Percentiles rank a stretch among this genome's conserved stretches.
Conservation (phyloP, 116 monocot species). For the Zostera marina region DNA sequence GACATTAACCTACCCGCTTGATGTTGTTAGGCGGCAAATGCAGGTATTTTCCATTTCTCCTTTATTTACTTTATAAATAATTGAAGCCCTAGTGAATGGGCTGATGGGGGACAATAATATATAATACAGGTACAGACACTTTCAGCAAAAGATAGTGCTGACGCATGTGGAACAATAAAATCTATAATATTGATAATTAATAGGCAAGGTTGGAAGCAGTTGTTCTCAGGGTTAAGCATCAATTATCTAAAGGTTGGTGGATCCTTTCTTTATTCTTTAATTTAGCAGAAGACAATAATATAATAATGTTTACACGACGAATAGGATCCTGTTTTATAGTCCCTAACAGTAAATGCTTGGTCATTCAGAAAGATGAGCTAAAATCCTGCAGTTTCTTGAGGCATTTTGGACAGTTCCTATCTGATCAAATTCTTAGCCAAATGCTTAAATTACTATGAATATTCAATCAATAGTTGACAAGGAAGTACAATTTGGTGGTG, state of each 20-base stretch:
- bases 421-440: not conserved
- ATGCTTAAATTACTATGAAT: conserved; percentile 2
- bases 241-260: conserved; percentile 76
- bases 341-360: not conserved
- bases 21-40: conserved; percentile 98
- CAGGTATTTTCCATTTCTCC: conserved; percentile 32
- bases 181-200: conserved; percentile 37
- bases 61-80: not conserved
- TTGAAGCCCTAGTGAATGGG: not conserved
- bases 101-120: conserved; percentile 4
- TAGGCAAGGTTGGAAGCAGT: conserved; percentile 74
- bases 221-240: conserved; percentile 87
- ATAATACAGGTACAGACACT: conserved; percentile 66
- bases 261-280: not conserved
- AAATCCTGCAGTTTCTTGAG: not conserved
- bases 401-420: not conserved
- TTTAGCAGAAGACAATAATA: not conserved
- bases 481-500: not conserved
- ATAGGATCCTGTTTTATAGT: too few relatives aligned
- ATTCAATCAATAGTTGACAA: not conserved
- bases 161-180: conserved; percentile 49
- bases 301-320: not conserved
- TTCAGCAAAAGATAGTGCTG: conserved; percentile 18
- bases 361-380: not conserved
- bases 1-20: conserved; percentile 94